These are phyloP conservation scores for Citropsis articulata DNA, from an alignment of 345 rosid genomes.

Conservation along the genomic window DNA sequence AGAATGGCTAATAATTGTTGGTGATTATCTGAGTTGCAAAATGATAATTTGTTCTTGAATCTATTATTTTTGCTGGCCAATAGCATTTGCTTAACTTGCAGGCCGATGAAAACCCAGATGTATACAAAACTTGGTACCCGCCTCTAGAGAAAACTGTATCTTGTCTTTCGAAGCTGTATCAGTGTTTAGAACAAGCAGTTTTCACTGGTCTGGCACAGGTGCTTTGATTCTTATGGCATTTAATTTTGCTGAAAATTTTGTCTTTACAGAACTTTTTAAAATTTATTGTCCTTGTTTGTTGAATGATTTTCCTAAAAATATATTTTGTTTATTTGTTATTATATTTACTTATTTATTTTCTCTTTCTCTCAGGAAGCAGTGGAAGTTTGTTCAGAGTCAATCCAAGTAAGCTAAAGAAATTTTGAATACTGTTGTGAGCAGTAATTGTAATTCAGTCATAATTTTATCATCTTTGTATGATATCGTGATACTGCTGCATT, in stretches of 20 bases:
- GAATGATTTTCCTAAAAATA: constrained; percentile 1
- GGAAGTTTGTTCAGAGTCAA: constrained; percentile 82
- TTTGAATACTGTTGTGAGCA: neutral
- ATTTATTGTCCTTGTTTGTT: constrained; percentile 16
- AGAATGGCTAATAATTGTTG: neutral
- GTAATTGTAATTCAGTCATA: constrained; percentile 4
- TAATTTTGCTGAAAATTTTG: neutral
- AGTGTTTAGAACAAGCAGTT: constrained; percentile 75
- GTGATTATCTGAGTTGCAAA: neutral
- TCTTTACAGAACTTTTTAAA: neutral
- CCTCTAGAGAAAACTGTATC: constrained; percentile 92
- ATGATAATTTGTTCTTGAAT: neutral
- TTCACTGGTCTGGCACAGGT: constrained; percentile 99
- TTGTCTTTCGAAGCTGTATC: constrained; percentile 86
- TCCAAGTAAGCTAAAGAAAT: constrained; percentile 66
- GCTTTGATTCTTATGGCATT: constrained; percentile 22
- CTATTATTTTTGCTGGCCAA: constrained; percentile 5
- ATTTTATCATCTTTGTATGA: neutral
- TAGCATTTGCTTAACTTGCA: constrained; percentile 26
- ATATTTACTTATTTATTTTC: constrained; percentile 11
- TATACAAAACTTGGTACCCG: constrained; percentile 88
- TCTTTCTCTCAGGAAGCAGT: constrained; percentile 82
- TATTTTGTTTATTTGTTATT: too few species aligned
- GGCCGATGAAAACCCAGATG: constrained; percentile 63
- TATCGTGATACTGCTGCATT: neutral